phyloP scores from a whole-genome alignment of 495 filamentous ascomycete species.

The Penicillium nucicola region DNA sequence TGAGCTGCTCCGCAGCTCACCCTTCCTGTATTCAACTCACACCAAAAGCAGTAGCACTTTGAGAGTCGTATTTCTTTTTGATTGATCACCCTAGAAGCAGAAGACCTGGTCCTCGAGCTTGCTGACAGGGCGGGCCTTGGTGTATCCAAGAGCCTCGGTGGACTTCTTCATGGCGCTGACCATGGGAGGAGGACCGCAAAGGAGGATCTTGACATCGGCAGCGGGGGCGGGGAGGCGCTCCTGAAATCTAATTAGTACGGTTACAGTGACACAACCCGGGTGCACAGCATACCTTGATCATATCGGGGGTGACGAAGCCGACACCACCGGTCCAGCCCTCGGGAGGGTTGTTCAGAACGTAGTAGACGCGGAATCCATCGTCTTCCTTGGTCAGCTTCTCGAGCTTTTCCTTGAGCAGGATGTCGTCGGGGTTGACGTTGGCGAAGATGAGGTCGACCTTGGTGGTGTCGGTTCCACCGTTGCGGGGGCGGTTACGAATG shows the following conservation, averaged over 20 bases:
- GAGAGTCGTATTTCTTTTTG: neutral
- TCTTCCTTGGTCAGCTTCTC: conserved; percentile 75
- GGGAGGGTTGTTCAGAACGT: conserved; percentile 95
- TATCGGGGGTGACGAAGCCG: conserved; percentile 91
- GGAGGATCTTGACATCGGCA: conserved; percentile 86
- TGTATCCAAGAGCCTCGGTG: conserved; percentile 80
- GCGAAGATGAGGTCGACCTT: conserved; percentile 93
- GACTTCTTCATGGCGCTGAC: conserved; percentile 96
- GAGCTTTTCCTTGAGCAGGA: conserved; percentile 86
- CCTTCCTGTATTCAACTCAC: neutral
- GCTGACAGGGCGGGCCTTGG: conserved; percentile 89
- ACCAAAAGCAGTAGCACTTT: neutral
- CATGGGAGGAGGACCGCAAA: conserved; percentile 97
- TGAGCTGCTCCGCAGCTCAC: neutral
- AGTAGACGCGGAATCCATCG: conserved; percentile 77
- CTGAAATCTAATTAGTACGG: conserved; percentile 34
- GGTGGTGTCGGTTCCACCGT: conserved; percentile 73
- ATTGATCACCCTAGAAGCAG: conserved; percentile 67
- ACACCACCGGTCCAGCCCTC: conserved; percentile 85
- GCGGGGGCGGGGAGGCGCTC: conserved; percentile 81
- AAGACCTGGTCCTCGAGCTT: conserved; percentile 98
- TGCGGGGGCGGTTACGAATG: conserved; percentile 67
- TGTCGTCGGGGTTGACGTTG: conserved; percentile 91
- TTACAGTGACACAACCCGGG: neutral
- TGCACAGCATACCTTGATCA: conserved; percentile 73